Evolutionary conservation across 208 protist genomes (phyloP), one percentile per base, ranked within the genome.

Genomic region (Wallacemonas rigidus): DNA sequence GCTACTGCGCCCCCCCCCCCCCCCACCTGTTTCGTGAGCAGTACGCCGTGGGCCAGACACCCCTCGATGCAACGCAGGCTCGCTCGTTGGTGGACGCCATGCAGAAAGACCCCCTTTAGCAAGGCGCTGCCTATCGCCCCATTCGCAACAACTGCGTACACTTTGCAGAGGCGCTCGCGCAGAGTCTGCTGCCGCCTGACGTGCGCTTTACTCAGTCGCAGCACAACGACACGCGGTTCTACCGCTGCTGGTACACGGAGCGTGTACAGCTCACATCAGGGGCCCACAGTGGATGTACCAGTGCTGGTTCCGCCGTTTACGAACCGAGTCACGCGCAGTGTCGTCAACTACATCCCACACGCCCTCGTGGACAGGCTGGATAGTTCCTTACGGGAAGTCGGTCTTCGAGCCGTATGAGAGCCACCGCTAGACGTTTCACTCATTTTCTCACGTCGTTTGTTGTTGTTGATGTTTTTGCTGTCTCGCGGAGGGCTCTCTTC

Each of bases 1-100:
- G 74, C 15, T 57, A 77, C 51, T 88, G 85, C 38, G 57, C 56
- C 4, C 81, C 81, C n/a, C 88, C 93, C 69, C 76, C 56, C 4
- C 81, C 81, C n/a, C 88, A 95, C 69, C 76, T 86, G 17, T 93
- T 93, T 62, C 80, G 87, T 1, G 90, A 95, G 57, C 85, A 89
- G 67, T 80, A 87, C 40, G 82, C 83, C n/a, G 56, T 95, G 11
- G 90, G 90, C 4, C 53, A 72, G 45, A 95, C 90, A 3, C 40
- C 67, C 38, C 75, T 90, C 5, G 76, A 74, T 14, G 68, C 41
- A 14, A 43, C 43, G 8, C 67, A 79, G 40, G 90, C 93, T 44
- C 36, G 64, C 12, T 51, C 69, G 15, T 35, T 89, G 2, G 45
- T 91, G 11, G 47, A 67, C 39, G 64, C 67, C 47, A 67, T 91